Evolutionary conservation across 495 filamentous ascomycete species (phyloP).

Genomic region (Chaetomium fimeti): DNA sequence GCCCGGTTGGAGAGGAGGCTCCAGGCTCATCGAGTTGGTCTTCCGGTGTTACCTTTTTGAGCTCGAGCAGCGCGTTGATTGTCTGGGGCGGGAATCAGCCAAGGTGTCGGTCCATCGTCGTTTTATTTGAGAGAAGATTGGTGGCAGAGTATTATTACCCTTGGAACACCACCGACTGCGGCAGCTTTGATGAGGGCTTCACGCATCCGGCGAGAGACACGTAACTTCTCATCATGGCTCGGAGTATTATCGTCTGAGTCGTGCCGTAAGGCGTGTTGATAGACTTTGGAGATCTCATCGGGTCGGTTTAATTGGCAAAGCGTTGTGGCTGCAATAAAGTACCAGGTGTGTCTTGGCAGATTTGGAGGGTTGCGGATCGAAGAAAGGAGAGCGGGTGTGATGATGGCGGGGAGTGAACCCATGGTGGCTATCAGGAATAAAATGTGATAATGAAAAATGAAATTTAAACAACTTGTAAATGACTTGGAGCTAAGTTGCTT

Average conservation of each 20-base stretch:
- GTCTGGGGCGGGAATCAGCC: constrained; percentile 34
- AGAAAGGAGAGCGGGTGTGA: constrained; percentile 44
- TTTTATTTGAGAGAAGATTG: no score
- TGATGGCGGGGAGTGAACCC: constrained; percentile 28
- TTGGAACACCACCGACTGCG: constrained; percentile 54
- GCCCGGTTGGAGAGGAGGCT: constrained; percentile 42
- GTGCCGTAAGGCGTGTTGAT: constrained; percentile 44
- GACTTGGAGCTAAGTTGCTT: background rate
- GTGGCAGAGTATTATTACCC: constrained; percentile 35
- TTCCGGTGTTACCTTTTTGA: constrained; percentile 49
- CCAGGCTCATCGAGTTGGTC: constrained; percentile 48
- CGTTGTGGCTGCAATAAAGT: constrained; percentile 52
- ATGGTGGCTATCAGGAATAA: constrained; percentile 8
- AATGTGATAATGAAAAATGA: background rate
- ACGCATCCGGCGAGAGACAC: constrained; percentile 50
- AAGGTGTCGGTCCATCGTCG: background rate
- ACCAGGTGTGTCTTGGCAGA: constrained; percentile 53
- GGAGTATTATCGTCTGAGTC: constrained; percentile 28
- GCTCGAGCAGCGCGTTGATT: constrained; percentile 53
- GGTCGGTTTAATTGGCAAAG: constrained; percentile 54
- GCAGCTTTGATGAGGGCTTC: constrained; percentile 55
- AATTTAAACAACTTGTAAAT: background rate
- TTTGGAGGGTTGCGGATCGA: constrained; percentile 46
- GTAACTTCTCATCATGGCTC: constrained; percentile 42
- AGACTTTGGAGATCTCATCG: constrained; percentile 53